Conservation (phyloP, 352 stramenopile species). For the Phytophthora pluvialis region DNA sequence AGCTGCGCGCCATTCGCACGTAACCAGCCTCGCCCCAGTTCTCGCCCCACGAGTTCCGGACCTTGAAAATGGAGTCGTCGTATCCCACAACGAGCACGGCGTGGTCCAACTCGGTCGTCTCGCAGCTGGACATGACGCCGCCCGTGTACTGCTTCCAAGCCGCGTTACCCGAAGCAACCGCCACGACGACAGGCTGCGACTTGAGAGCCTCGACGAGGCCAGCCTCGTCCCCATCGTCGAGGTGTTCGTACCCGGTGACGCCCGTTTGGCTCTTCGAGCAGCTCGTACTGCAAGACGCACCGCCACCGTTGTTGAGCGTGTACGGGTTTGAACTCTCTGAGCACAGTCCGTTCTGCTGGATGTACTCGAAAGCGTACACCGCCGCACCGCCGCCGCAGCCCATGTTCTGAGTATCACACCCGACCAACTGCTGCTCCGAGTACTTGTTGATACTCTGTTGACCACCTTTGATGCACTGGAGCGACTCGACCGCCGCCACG, state of each 20-base stretch:
- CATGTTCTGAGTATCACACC: slow-evolving; percentile 86
- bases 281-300: slow-evolving; percentile 32
- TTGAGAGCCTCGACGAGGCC: slow-evolving; percentile 86
- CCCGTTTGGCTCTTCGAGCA: slow-evolving; percentile 40
- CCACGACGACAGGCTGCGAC: slow-evolving; percentile 92
- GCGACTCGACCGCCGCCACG: slow-evolving; percentile 89
- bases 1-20: slow-evolving; percentile 84
- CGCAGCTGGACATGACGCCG: slow-evolving; percentile 84
- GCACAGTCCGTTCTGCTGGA: slow-evolving; percentile 84
- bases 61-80: slow-evolving; percentile 82
- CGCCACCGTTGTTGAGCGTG: slow-evolving; percentile 30
- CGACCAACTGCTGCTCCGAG: slow-evolving; percentile 92
- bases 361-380: slow-evolving; percentile 93
- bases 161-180: slow-evolving; percentile 92
- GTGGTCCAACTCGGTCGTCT: slow-evolving; percentile 94
- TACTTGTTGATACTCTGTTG: slow-evolving; percentile 73
- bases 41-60: slow-evolving; percentile 97
- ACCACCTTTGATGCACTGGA: slow-evolving; percentile 79
- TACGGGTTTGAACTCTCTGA: slow-evolving; percentile 82
- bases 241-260: slow-evolving; percentile 56
- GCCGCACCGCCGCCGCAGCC: slow-evolving; percentile 91
- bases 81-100: slow-evolving; percentile 97
- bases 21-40: slow-evolving; percentile 93
- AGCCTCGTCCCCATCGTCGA: slow-evolving; percentile 67
- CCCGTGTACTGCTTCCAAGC: slow-evolving; percentile 96